These are phyloP conservation scores for Macrophomina tecta DNA, from an alignment of 2,329 filamentous ascomycete species.

Conservation along the genomic window DNA sequence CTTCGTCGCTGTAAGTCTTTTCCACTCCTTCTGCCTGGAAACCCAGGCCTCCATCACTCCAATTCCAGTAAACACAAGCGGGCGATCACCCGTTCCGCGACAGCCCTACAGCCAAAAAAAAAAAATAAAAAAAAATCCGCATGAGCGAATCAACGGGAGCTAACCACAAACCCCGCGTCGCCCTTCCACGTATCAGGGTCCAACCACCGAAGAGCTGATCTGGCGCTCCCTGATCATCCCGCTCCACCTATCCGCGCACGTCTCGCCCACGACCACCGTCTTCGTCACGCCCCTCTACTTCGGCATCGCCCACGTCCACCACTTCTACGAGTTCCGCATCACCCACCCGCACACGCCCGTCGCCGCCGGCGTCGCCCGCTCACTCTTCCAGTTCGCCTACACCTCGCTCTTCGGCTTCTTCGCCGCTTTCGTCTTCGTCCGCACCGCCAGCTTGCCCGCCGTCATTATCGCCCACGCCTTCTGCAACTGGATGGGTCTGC, in stretches of 20 bases:
- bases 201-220: conserved; percentile 89
- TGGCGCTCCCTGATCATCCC: conserved; percentile 89
- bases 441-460: conserved; percentile 80
- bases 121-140: neutral
- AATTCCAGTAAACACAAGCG: neutral
- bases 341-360: conserved; percentile 75
- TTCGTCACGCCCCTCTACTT: conserved; percentile 89
- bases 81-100: neutral
- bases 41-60: neutral
- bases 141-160: neutral
- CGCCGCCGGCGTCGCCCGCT: conserved; percentile 69
- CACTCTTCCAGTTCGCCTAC: conserved; percentile 83
- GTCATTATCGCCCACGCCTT: conserved; percentile 81
- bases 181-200: conserved; percentile 56
- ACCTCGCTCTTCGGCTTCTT: conserved; percentile 94
- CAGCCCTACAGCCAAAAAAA: neutral
- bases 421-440: conserved; percentile 84
- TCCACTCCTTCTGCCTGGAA: neutral
- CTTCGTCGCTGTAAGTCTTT: conserved; percentile 73
- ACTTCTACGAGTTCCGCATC: conserved; percentile 92
- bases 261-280: conserved; percentile 63
- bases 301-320: conserved; percentile 90
- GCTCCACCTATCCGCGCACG: conserved; percentile 74
- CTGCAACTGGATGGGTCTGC: conserved; percentile 91
- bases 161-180: neutral